A percentile compares a stretch with the other conserved stretches of the same genome.
These are phyloP conservation scores for Hymenoscyphus linearis DNA, from an alignment of 2,329 filamentous ascomycete genomes.

Conservation along the genomic window DNA sequence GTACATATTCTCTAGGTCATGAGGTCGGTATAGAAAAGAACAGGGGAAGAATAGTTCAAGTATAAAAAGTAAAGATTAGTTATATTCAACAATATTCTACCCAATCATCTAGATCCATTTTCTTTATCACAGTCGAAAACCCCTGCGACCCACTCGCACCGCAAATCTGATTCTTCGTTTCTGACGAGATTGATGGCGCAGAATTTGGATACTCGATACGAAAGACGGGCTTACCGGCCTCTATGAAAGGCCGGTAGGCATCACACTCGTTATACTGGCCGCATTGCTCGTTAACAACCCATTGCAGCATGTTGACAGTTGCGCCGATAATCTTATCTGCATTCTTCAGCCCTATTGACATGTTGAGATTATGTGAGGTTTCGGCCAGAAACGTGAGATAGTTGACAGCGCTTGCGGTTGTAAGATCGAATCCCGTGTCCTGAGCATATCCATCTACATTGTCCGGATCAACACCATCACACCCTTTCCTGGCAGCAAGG, in stretches of 20 bases:
- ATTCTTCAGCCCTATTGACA: conserved; percentile 66
- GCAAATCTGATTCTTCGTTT: conserved; percentile 25
- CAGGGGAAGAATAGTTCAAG: not conserved
- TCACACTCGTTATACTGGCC: conserved; percentile 54
- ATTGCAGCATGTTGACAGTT: conserved; percentile 49
- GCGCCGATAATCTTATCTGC: conserved; percentile 51
- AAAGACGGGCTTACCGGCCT: conserved; percentile 61
- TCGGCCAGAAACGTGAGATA: conserved; percentile 4
- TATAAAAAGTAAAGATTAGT: not conserved
- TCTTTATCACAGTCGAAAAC: conserved; percentile 1
- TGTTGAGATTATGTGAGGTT: conserved; percentile 46
- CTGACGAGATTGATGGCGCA: not conserved
- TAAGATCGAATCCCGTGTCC: conserved; percentile 37
- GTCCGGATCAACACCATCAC: conserved; percentile 64
- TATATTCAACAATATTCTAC: not conserved
- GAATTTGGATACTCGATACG: conserved; percentile 56
- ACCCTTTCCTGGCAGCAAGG: conserved; percentile 55
- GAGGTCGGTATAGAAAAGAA: not conserved
- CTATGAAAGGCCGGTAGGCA: conserved; percentile 51
- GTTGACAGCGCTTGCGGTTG: not conserved
- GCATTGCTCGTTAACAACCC: conserved; percentile 67
- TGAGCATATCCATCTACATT: conserved; percentile 65
- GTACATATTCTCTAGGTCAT: not conserved
- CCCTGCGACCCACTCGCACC: not conserved
- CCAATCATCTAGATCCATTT: conserved; percentile 6